Evolutionary conservation across 192 early-diverging fungal species (phyloP), one percentile per base, ranked within the genome.

Genomic region (Gamsiella multidivaricata): DNA sequence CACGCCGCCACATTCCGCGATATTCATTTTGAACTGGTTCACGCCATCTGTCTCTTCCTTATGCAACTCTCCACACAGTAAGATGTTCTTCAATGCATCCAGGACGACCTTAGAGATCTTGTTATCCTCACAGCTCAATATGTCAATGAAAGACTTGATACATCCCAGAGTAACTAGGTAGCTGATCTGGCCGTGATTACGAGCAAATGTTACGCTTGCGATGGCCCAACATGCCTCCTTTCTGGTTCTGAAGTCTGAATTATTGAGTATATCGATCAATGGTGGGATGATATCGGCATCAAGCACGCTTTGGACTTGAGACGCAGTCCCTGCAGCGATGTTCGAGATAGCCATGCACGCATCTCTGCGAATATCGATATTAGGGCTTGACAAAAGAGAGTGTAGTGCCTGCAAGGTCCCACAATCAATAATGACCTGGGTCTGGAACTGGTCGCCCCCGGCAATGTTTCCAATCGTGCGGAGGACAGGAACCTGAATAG

Each of bases 181-280:
- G 69, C 89, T 89, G 79, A 99, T 97, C 81, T 97, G 96, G 14
- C 96, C 94, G 32, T 96, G 96, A 65, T 91, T 89, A 63, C 92
- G 92, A 25, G 95, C 95, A n/a, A 96, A 95, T 3, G 96, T 97
- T 10, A 97, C 97, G 66, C 98, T 98, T 10, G 96, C 97, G 42
- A 99, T 92, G 34, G 97, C 97, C 97, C 97, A 99, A 87, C 97
- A 99, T 29, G 97, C 97, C 74, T 99, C 97, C 82, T 98, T 98
- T 81, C 96, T 96, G 69, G 94, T 97, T 86, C 98, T 98, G 82
- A 98, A 96, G 69, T 99, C 97, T 33, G 94, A 95, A 61, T 90
- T 85, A 25, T 87, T 80, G 46, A 99, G 87, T 33, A 94, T 92
- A 66, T 92, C 80, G 74, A 97, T 93, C 32, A 99, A 87, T 15